These are phyloP conservation scores for Hypholoma sublateritium DNA, from an alignment of 768 basidiomycete species.

Conservation along the genomic window DNA sequence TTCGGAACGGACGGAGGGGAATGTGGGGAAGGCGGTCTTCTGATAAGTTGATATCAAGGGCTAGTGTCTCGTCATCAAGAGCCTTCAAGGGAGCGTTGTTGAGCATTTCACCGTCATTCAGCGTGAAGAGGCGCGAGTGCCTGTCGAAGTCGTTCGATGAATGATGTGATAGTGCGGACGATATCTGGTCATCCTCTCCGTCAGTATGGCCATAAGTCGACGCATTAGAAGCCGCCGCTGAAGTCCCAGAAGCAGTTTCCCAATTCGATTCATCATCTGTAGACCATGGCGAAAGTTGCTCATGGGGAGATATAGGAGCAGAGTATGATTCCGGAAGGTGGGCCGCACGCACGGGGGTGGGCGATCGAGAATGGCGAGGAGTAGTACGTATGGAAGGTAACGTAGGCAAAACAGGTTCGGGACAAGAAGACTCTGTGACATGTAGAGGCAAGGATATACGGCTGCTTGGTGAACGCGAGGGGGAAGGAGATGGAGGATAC, in stretches of 20 bases:
- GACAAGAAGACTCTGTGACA: constrained; percentile 15
- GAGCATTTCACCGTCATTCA: constrained; percentile 16
- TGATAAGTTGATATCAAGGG: constrained; percentile 42
- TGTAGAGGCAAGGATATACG: constrained; percentile 18
- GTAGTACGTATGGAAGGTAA: constrained; percentile 22
- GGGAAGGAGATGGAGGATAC: constrained; percentile 57
- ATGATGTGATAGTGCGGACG: constrained; percentile 16
- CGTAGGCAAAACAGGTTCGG: constrained; percentile 14
- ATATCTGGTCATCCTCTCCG: constrained; percentile 9
- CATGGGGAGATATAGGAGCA: constrained; percentile 32
- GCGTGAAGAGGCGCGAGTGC: constrained; percentile 6
- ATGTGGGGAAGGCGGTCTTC: constrained; percentile 79
- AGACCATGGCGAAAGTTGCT: constrained; percentile 60
- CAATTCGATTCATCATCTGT: constrained; percentile 78
- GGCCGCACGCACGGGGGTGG: constrained; percentile 37
- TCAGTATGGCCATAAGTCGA: constrained; percentile 28
- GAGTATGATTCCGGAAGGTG: constrained; percentile 24
- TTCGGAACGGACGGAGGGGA: constrained; percentile 91
- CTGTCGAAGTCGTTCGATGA: neutral
- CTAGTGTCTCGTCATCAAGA: constrained; percentile 27
- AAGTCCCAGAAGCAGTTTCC: constrained; percentile 68
- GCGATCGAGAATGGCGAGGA: constrained; percentile 33
- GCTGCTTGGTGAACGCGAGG: constrained; percentile 32
- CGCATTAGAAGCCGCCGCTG: constrained; percentile 60
- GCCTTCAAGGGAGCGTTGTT: constrained; percentile 18